Evolutionary conservation across 2,329 filamentous ascomycete species (phyloP), one percentile per base, ranked within the genome.

Genomic region (Coleophoma cylindrospora): DNA sequence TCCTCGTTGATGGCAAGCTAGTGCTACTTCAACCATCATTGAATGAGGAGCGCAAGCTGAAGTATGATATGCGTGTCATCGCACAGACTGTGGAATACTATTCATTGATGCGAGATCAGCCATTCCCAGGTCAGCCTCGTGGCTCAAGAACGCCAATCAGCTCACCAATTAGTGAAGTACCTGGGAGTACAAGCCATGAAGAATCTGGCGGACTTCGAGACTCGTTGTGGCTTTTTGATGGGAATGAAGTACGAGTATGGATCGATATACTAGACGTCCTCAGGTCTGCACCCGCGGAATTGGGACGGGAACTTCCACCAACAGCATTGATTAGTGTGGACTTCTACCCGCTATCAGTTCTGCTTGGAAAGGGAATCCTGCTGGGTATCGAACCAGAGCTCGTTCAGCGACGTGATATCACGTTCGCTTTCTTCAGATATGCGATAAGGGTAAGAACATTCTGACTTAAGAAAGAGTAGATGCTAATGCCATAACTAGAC

Each of bases 31-130:
- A 95, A 57, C 92, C 94, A 1, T 91, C 90, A 1, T 75, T 89
- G 5, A 91, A 88, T 47, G 87, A 89, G 45, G 81, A 87, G 40
- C 88, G 89, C 5, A 87, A 91, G 59, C 76, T 96, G 47, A 97
- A 96, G 71, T 99, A 99, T 64, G 92, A 97, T 64, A 99, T 99
- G 94, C 87, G 91, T 10, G 87, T 97, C 52, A 87, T 99, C 64
- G 91, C 91, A 12, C 90, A 96, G 61, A 95, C 95, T 61, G 91
- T 97, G 38, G 94, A 99, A 66, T 97, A 94, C 62, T 96, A 96
- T 66, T 86, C 86, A 48, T 83, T 94, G 60, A 95, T 95, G 83
- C 84, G 91, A 56, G 94, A 99, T 63, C 88, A 95, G 61, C 83
- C 82, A 7, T 48, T 57, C 12, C 53, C 56, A 36, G 58, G 54